These are phyloP conservation scores for Elasticomyces elasticus DNA, from an alignment of 495 filamentous ascomycete genomes.

Conservation along the genomic window DNA sequence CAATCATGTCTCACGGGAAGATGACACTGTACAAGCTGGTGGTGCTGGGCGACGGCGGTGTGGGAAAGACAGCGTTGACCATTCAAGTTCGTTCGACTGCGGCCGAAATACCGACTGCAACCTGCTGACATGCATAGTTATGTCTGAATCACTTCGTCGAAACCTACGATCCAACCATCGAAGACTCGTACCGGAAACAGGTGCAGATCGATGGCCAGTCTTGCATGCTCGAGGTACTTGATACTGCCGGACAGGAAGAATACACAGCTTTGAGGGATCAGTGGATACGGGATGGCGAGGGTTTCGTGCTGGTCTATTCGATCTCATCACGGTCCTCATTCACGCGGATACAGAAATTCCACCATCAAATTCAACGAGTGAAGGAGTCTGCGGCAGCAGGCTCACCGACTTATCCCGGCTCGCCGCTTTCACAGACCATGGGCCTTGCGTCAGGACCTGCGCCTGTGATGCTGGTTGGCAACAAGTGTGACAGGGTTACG, in stretches of 20 bases:
- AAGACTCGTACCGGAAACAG: slow-evolving; percentile 97
- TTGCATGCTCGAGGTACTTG: slow-evolving; percentile 96
- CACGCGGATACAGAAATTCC: slow-evolving; percentile 85
- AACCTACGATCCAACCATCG: slow-evolving; percentile 93
- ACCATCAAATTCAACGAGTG: slow-evolving; percentile 92
- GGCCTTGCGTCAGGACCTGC: slow-evolving; percentile 56
- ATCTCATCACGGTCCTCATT: slow-evolving; percentile 95
- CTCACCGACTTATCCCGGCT: slow-evolving; percentile 55
- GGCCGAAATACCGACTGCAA: slow-evolving; percentile 2
- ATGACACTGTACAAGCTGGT: slow-evolving; percentile 99
- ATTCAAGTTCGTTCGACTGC: slow-evolving; percentile 65
- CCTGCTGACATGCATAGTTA: slow-evolving; percentile 40
- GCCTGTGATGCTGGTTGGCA: slow-evolving; percentile 95
- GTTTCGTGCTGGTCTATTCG: slow-evolving; percentile 95
- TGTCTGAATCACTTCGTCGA: slow-evolving; percentile 74
- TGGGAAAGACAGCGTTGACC: slow-evolving; percentile 94
- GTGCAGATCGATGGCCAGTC: slow-evolving; percentile 93
- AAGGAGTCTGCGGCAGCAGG: slow-evolving; percentile 81
- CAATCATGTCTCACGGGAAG: slow-evolving; percentile 54
- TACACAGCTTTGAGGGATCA: slow-evolving; percentile 95
- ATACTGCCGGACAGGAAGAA: slow-evolving; percentile 98
- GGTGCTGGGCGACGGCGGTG: slow-evolving; percentile 87
- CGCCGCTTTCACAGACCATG: slow-evolving; percentile 48
- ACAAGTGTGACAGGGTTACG: slow-evolving; percentile 93
- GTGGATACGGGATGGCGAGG: slow-evolving; percentile 97